Evolutionary conservation across 2,329 filamentous ascomycete species (phyloP), one percentile per base, ranked within the genome.

Genomic region (Cladosporium austrohemisphaericum): DNA sequence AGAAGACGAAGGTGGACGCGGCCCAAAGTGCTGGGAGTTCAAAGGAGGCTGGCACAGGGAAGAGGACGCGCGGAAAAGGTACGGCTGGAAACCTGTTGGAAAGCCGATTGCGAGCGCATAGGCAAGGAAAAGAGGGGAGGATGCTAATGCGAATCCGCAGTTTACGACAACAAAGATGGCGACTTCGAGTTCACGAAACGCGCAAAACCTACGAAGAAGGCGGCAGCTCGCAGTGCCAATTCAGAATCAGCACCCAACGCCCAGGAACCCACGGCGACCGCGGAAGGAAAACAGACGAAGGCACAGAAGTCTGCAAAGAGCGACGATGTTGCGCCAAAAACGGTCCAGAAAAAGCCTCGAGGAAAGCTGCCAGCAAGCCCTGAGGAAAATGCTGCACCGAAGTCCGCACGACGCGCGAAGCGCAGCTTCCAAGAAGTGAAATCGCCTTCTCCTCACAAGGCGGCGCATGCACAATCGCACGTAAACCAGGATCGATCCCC

Each of bases 111-210:
- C 68, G 56, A 64, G 61, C 49, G 55, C 55, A 51, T 55, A 56
- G 32, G 57, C 58, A 52, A 58, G 59, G 37, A 65, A 60, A 52
- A 55, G 57, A 41, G 28, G 51, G 54, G 31, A 5, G 32, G 18
- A 40, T 26, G 41, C 44, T 47, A 26, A 47, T 28, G 35, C 5
- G 26, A 14, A 31, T 23, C 54, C 25, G 38, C 19, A 61, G 57
- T 58, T 36, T 64, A 66, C 62, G 71, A 70, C 44, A 71, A 76
- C 57, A 63, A 72, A 26, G 72, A 71, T 48, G 74, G 75, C 49
- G 74, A 67, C 23, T 77, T 77, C 56, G 64, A 68, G 33, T 77
- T 76, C 52, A 68, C 70, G 51, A 71, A 73, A 53, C 63, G 57
- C 19, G 51, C 54, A 19, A 59, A 63, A 41, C 56, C 57, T 22